Percentiles rank a stretch among this genome's conserved stretches.
Evolutionary conservation across 805 yeast genomes (phyloP).

Genomic region (Yamadazyma akitaensis): DNA sequence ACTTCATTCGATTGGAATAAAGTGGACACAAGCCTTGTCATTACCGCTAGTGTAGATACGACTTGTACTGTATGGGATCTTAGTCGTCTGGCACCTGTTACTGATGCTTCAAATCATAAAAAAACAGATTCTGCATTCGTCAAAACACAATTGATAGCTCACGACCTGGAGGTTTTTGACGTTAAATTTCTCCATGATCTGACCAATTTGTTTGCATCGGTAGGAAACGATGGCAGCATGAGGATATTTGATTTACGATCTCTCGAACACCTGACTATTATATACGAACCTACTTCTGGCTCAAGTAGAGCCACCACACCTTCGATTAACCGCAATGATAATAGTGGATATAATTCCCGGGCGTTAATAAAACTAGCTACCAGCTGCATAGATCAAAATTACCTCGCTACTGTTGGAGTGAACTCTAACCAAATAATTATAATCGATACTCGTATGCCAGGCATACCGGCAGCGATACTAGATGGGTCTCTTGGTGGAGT

Average conservation of each 20-base stretch:
- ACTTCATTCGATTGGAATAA: slow-evolving; percentile 94
- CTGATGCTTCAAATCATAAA: background rate
- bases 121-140: slow-evolving; percentile 56
- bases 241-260: slow-evolving; percentile 87
- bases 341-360: slow-evolving; percentile 25
- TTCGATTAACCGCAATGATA: background rate
- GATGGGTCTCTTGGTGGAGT: slow-evolving; percentile 49
- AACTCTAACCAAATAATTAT: slow-evolving; percentile 63
- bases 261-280: slow-evolving; percentile 89
- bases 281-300: slow-evolving; percentile 69
- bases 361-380: slow-evolving; percentile 78
- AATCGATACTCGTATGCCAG: slow-evolving; percentile 85
- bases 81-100: slow-evolving; percentile 18
- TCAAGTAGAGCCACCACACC: slow-evolving; percentile 11
- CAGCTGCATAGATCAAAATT: slow-evolving; percentile 75
- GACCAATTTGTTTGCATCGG: slow-evolving; percentile 79
- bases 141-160: slow-evolving; percentile 92
- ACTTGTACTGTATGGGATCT: slow-evolving; percentile 97
- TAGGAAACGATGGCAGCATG: slow-evolving; percentile 93
- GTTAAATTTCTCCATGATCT: slow-evolving; percentile 78
- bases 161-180: slow-evolving; percentile 92
- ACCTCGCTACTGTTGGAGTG: slow-evolving; percentile 78
- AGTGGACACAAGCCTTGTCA: slow-evolving; percentile 62
- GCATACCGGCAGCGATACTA: slow-evolving; percentile 68
- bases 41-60: slow-evolving; percentile 89